Conservation (phyloP, 169 alveolate species). For the Babesia ovata region DNA sequence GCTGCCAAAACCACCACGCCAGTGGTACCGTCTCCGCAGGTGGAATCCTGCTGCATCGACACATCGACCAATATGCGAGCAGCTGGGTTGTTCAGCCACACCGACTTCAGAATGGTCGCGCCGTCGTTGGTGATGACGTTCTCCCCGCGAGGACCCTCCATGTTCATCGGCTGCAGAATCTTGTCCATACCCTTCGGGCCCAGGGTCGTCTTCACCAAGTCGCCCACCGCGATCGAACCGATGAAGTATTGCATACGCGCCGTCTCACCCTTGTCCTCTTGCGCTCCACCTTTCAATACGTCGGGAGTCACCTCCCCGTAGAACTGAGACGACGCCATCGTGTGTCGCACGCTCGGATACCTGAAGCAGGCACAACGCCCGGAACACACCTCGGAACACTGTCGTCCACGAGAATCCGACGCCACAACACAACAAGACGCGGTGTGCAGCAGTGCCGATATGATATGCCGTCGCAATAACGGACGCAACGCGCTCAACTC, state of each 20-base stretch:
- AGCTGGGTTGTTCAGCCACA: conserved; percentile 99
- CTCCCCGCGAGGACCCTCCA: conserved; percentile 85
- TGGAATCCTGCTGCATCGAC: conserved; percentile 88
- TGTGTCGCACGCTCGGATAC: conserved; percentile 10
- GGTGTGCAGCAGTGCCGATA: conserved; percentile 1
- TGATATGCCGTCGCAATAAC: background rate
- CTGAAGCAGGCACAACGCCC: background rate
- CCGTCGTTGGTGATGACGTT: conserved; percentile 98
- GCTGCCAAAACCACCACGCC: conserved; percentile 99
- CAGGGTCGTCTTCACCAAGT: conserved; percentile 96
- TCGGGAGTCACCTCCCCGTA: conserved; percentile 88
- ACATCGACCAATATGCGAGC: conserved; percentile 96
- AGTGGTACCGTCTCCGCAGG: conserved; percentile 96
- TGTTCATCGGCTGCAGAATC: conserved; percentile 90
- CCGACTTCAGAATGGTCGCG: conserved; percentile 97
- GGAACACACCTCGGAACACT: background rate
- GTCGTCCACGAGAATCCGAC: background rate
- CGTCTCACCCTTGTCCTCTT: conserved; percentile 93
- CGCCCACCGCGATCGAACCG: conserved; percentile 99
- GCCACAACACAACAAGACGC: background rate
- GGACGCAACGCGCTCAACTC: background rate
- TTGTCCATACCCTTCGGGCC: conserved; percentile 99
- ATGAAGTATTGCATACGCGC: conserved; percentile 95
- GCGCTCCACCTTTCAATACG: conserved; percentile 92
- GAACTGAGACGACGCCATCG: conserved; percentile 43